Percentiles rank a stretch among this genome's conserved stretches.
Conservation (phyloP, 2,329 filamentous ascomycete species). For the Ophiostoma australiae region DNA sequence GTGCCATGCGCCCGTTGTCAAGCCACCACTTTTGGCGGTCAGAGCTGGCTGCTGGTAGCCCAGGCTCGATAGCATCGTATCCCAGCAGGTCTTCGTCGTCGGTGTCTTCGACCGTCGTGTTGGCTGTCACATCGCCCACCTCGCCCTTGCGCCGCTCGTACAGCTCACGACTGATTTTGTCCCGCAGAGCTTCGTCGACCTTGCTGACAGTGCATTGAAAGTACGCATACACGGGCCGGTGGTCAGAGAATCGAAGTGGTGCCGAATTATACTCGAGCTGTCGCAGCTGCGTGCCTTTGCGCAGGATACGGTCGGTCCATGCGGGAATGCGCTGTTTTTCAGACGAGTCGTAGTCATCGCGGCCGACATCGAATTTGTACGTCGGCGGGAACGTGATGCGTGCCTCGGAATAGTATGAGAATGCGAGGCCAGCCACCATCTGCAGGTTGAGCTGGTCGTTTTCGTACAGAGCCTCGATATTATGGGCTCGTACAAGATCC, state of each 20-base stretch:
- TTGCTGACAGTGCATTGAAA: conserved; percentile 82
- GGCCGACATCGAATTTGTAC: conserved; percentile 90
- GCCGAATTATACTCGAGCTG: conserved; percentile 81
- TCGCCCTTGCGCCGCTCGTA: conserved; percentile 66
- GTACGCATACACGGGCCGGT: conserved; percentile 86
- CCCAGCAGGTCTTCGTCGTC: conserved; percentile 77
- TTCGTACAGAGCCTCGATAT: conserved; percentile 76
- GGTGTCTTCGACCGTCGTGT: conserved; percentile 51
- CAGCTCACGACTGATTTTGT: conserved; percentile 66
- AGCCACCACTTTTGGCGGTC: conserved; percentile 68
- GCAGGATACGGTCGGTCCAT: conserved; percentile 91
- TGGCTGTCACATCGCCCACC: conserved; percentile 59
- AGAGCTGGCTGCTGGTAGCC: conserved; percentile 63
- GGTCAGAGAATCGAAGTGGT: conserved; percentile 83
- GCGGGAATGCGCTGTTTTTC: conserved; percentile 94
- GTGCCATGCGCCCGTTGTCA: conserved; percentile 66
- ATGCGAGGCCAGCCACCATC: conserved; percentile 88
- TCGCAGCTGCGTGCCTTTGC: conserved; percentile 75
- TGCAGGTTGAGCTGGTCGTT: conserved; percentile 96
- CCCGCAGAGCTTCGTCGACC: conserved; percentile 68
- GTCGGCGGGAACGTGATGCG: conserved; percentile 85
- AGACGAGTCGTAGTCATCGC: conserved; percentile 87
- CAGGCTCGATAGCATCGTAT: conserved; percentile 78
- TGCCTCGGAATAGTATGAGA: conserved; percentile 87
- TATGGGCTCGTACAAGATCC: conserved; percentile 63